Evolutionary conservation across 331 rosid genomes (phyloP), one percentile per base, ranked within the genome.

Genomic region (Rosa hybrid): DNA sequence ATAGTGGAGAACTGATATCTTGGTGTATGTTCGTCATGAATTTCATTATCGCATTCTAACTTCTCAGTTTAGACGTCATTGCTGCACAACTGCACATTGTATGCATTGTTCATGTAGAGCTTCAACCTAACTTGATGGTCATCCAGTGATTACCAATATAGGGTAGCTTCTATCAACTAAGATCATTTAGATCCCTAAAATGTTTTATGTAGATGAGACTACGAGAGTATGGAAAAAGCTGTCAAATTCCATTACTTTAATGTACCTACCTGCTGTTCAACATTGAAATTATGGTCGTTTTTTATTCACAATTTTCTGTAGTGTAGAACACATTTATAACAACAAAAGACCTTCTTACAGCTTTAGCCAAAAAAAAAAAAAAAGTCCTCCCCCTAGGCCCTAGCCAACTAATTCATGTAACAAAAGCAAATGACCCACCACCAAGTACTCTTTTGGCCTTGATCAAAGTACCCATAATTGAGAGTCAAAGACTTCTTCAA

Each of bases 401-500:
- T 74, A 80, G 88, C 97, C 95, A 54, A 86, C 93, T 72, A 75
- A 73, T 64, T 77, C 74, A 72, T 62, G 57, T 60, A 81, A 81
- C 60, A 77, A 53, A 64, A 71, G 72, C 79, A 84, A 86, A 79
- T 83, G 86, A 80, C 89, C 91, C 88, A 85, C 86, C 84, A 72
- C 30, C 74, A 68, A 80, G 83, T 77, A 83, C 89, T 89, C 83
- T 87, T 80, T 83, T 81, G 92, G 87, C 89, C 74, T 85, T 76
- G 39, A 30, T 79, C 88, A 65, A 57, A 57, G 30, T 57, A 57
- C 13, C 12, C 25, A 62, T 72, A n/a, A 70, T 71, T 81, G 82
- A 77, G 80, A 67, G 72, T 60, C n/a, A 11, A 10, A 23, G 59
- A 71, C 75, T 89, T 63, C 60, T 78, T 80, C 90, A 90, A 65